phyloP scores from a whole-genome alignment of 495 filamentous ascomycete genomes.

The Hypoxylon lenormandii region DNA sequence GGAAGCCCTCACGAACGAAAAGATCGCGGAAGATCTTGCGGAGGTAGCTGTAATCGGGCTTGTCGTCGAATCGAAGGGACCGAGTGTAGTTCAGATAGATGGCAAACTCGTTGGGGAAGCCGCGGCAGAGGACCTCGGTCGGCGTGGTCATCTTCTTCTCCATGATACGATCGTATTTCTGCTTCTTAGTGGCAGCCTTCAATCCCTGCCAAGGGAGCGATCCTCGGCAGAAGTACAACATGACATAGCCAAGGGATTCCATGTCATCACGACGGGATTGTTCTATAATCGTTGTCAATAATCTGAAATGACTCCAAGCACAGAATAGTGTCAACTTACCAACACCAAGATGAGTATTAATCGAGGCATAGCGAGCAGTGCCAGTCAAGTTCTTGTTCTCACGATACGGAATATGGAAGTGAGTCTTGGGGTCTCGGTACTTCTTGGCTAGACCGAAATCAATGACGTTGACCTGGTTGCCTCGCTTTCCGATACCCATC shows the following conservation, averaged over 20 bases:
- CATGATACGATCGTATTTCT: conserved; percentile 99
- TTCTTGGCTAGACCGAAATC: conserved; percentile 99
- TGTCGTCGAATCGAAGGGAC: conserved; percentile 98
- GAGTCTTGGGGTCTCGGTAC: conserved; percentile 99
- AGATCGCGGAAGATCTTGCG: conserved; percentile 99
- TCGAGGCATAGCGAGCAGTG: conserved; percentile 98
- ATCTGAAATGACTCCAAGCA: background rate
- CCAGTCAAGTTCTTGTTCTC: conserved; percentile 99
- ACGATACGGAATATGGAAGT: conserved; percentile 99
- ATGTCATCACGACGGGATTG: conserved; percentile 99
- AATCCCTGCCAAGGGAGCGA: conserved; percentile 99
- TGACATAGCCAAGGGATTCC: conserved; percentile 99
- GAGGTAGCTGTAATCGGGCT: conserved; percentile 99
- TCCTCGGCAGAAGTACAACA: conserved; percentile 99
- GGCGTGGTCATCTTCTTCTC: conserved; percentile 99
- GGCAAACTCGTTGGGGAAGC: conserved; percentile 99
- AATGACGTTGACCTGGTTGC: conserved; percentile 99
- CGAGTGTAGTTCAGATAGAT: conserved; percentile 99
- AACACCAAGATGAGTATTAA: conserved; percentile 98
- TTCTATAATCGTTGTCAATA: conserved; percentile 68
- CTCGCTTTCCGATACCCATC: conserved; percentile 99
- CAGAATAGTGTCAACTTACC: conserved; percentile 59
- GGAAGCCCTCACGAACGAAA: conserved; percentile 98
- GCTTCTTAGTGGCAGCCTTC: conserved; percentile 99
- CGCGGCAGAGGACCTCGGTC: conserved; percentile 98